Evolutionary conservation across 257 asterid species (phyloP).

Genomic region (Solanum etuberosum): DNA sequence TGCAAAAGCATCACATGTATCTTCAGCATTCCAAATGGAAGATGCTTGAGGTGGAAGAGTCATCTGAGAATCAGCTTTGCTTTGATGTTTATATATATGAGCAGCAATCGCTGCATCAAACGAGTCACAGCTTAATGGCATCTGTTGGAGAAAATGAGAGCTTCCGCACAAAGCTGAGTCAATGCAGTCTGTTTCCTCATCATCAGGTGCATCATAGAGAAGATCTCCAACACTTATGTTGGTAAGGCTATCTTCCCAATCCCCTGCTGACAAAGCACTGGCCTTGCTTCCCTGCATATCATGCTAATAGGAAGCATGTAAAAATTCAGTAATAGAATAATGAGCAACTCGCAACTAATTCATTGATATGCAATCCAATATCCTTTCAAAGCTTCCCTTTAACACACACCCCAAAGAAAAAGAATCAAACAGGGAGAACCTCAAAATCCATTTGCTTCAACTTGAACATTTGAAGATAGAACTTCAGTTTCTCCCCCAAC

Average conservation of each 20-base stretch:
- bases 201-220: slow-evolving; percentile 41
- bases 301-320: slow-evolving; percentile 14
- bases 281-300: slow-evolving; percentile 22
- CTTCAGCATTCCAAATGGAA: slow-evolving; percentile 93
- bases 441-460: not conserved
- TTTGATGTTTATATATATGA: slow-evolving; percentile 71
- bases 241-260: slow-evolving; percentile 92
- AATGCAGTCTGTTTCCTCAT: slow-evolving; percentile 26
- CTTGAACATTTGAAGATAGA: not conserved
- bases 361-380: not conserved
- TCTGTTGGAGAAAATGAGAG: slow-evolving; percentile 42
- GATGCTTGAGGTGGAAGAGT: slow-evolving; percentile 32
- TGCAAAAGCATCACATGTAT: slow-evolving; percentile 87
- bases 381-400: not conserved
- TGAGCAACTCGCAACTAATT: not conserved
- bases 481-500: not conserved
- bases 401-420: not conserved
- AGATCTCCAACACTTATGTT: slow-evolving; percentile 77
- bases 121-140: slow-evolving; percentile 80
- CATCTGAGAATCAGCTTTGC: slow-evolving; percentile 33
- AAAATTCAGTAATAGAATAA: not conserved
- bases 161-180: slow-evolving; percentile 22
- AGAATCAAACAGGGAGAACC: not conserved
- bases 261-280: slow-evolving; percentile 44
- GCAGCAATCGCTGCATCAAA: slow-evolving; percentile 98